phyloP scores from a whole-genome alignment of 345 rosid species.

The Citrus mangshanensis region DNA sequence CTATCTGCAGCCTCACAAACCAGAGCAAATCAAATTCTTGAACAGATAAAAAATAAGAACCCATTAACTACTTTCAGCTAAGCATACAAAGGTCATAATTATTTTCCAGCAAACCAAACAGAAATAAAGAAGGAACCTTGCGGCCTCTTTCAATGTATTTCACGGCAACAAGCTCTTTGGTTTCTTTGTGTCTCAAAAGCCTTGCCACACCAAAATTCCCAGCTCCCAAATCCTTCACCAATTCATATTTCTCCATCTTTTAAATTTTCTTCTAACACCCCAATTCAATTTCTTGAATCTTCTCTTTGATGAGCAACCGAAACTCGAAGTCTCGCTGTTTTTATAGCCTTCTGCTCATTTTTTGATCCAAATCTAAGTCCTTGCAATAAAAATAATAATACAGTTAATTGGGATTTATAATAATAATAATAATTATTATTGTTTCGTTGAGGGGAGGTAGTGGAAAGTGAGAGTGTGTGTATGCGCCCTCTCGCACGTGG shows the following conservation, averaged over 20 bases:
- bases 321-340: not conserved
- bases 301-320: not conserved
- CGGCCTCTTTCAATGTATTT: conserved; percentile 88
- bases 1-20: conserved; percentile 48
- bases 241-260: conserved; percentile 73
- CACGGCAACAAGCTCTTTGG: conserved; percentile 87
- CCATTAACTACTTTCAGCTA: too few species aligned
- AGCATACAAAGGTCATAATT: not conserved
- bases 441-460: not conserved
- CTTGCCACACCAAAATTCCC: conserved; percentile 93
- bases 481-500: conserved; percentile 14
- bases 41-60: too few species aligned
- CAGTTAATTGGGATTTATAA: not conserved
- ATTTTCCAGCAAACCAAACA: not conserved
- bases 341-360: not conserved
- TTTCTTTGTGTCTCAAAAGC: conserved; percentile 72
- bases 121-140: conserved; percentile 40
- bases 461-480: not conserved
- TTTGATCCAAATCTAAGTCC: not conserved
- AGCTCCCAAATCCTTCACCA: conserved; percentile 79
- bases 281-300: not conserved
- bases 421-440: not conserved
- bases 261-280: not conserved
- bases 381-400: not conserved
- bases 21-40: not conserved